Percentiles rank a stretch among this genome's conserved stretches.
These are phyloP conservation scores for Litsea cubeba DNA, from an alignment of 164 flowering plant species.

Conservation along the genomic window DNA sequence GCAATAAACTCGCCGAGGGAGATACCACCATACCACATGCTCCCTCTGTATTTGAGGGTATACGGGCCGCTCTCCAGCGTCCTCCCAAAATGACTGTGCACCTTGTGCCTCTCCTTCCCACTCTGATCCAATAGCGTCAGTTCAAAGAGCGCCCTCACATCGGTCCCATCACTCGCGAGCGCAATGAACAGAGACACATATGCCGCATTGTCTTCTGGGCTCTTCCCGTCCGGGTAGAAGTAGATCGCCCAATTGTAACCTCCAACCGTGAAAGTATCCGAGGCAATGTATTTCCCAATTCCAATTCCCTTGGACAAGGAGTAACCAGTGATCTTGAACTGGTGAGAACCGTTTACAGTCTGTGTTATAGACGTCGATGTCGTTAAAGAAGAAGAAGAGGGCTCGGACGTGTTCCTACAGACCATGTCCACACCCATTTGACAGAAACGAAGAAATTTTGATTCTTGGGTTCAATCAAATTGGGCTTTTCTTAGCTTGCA, in stretches of 20 bases:
- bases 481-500: too few relatives aligned
- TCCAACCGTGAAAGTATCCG: conserved; percentile 74
- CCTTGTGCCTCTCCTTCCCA: conserved; percentile 80
- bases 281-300: conserved; percentile 74
- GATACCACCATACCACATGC: conserved; percentile 69
- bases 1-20: neutral
- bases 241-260: conserved; percentile 93
- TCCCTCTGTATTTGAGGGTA: conserved; percentile 78
- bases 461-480: too few relatives aligned
- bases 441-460: neutral
- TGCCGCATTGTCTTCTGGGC: conserved; percentile 65
- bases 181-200: conserved; percentile 88
- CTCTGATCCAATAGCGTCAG: conserved; percentile 90
- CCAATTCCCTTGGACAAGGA: conserved; percentile 74
- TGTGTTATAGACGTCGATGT: conserved; percentile 64
- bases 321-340: conserved; percentile 80
- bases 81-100: conserved; percentile 87
- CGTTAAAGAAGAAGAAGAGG: conserved; percentile 32
- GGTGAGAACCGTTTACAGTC: conserved; percentile 74
- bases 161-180: conserved; percentile 80
- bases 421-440: conserved; percentile 4
- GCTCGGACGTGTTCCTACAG: conserved; percentile 24
- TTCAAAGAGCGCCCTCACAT: conserved; percentile 84
- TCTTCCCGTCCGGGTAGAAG: conserved; percentile 87
- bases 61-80: conserved; percentile 84